phyloP scores from a whole-genome alignment of 2,329 filamentous ascomycete species.

The Penicillium sumatraense region DNA sequence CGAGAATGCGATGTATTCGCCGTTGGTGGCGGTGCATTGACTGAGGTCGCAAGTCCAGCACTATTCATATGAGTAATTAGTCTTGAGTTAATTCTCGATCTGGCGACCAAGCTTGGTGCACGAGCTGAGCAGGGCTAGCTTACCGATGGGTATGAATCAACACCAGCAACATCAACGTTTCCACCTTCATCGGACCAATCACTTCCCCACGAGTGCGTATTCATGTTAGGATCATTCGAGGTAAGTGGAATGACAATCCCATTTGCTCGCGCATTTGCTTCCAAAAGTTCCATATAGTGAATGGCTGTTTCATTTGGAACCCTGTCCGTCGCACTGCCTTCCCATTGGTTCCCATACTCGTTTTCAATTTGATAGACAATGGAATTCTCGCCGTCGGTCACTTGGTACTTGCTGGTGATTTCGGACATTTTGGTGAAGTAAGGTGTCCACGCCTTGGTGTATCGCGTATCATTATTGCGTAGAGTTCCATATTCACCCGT shows the following conservation, averaged over 20 bases:
- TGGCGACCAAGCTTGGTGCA: neutral
- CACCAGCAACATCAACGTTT: slow-evolving; percentile 34
- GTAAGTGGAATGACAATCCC: slow-evolving; percentile 64
- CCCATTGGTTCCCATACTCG: slow-evolving; percentile 47
- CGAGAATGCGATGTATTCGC: slow-evolving; percentile 61
- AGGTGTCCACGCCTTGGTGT: slow-evolving; percentile 36
- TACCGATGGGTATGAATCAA: slow-evolving; percentile 52
- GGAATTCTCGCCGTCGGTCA: slow-evolving; percentile 34
- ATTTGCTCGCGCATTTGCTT: slow-evolving; percentile 58
- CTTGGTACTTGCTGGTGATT: slow-evolving; percentile 36
- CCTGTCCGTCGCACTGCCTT: slow-evolving; percentile 36
- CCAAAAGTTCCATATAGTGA: slow-evolving; percentile 51
- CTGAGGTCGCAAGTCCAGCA: slow-evolving; percentile 69
- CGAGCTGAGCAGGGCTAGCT: slow-evolving; percentile 40
- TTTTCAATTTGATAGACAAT: slow-evolving; percentile 39
- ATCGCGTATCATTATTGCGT: slow-evolving; percentile 37
- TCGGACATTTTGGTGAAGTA: slow-evolving; percentile 35
- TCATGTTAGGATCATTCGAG: slow-evolving; percentile 66
- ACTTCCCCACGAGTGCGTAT: slow-evolving; percentile 62
- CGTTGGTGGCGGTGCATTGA: slow-evolving; percentile 65
- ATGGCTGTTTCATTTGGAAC: slow-evolving; percentile 55
- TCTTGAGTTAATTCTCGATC: neutral
- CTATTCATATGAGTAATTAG: slow-evolving; percentile 47
- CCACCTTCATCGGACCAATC: slow-evolving; percentile 63
- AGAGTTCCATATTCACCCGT: slow-evolving; percentile 54